A percentile compares a stretch with the other conserved stretches of the same genome.
These are phyloP conservation scores for Leccinum sublutescens DNA, from an alignment of 768 basidiomycete genomes.

Conservation along the genomic window DNA sequence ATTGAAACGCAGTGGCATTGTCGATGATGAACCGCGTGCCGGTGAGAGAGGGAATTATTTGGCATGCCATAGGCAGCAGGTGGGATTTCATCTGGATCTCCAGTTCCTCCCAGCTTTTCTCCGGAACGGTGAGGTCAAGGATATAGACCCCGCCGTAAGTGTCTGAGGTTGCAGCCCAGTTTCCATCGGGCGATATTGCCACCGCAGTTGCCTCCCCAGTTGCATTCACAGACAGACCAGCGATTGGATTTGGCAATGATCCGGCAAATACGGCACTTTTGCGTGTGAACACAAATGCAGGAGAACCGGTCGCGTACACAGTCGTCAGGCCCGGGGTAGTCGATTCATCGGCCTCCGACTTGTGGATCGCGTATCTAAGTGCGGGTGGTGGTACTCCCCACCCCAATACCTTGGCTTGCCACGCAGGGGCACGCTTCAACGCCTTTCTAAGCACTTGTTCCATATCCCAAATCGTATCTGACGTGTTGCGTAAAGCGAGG, in stretches of 20 bases:
- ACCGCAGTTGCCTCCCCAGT: background rate
- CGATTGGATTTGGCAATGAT: background rate
- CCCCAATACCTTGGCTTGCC: slow-evolving; percentile 5
- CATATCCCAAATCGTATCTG: background rate
- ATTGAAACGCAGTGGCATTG: background rate
- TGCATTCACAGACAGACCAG: background rate
- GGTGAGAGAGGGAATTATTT: slow-evolving; percentile 1
- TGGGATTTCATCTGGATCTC: background rate
- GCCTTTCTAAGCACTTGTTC: background rate
- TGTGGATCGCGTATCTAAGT: background rate
- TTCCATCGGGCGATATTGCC: slow-evolving; percentile 23
- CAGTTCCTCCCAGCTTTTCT: slow-evolving; percentile 3
- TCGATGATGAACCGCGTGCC: slow-evolving; percentile 14
- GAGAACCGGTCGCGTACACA: slow-evolving; percentile 3
- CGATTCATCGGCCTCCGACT: background rate
- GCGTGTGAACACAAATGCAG: slow-evolving; percentile 5
- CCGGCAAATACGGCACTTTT: background rate
- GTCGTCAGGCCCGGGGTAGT: background rate
- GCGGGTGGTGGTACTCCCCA: slow-evolving; percentile 6
- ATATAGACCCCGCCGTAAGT: slow-evolving; percentile 5
- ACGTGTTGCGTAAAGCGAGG: slow-evolving; percentile 2
- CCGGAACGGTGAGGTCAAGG: slow-evolving; percentile 2
- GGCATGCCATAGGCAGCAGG: background rate
- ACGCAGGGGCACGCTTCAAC: background rate
- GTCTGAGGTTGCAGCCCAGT: slow-evolving; percentile 13